Conservation (phyloP, 257 asterid species). For the Salvia miltiorrhiza region DNA sequence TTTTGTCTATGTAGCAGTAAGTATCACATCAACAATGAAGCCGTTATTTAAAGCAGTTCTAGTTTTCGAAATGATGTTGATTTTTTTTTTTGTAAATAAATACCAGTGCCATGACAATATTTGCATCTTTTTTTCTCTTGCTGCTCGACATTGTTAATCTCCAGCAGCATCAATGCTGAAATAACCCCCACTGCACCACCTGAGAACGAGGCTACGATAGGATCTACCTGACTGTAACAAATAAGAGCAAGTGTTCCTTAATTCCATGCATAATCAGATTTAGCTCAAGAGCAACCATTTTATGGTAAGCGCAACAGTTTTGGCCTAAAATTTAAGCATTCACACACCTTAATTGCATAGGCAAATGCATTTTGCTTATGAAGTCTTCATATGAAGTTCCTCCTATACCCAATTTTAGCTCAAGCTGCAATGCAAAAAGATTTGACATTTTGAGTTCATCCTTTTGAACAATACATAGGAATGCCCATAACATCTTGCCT, state of each 20-base stretch:
- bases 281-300: neutral
- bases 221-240: slow-evolving; percentile 82
- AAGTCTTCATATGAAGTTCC: slow-evolving; percentile 88
- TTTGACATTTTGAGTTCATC: slow-evolving; percentile 5
- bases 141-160: slow-evolving; percentile 78
- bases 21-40: neutral
- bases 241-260: slow-evolving; percentile 7
- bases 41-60: neutral
- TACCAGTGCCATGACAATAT: slow-evolving; percentile 92
- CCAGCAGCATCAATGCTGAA: slow-evolving; percentile 77
- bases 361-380: slow-evolving; percentile 71
- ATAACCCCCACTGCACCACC: slow-evolving; percentile 98
- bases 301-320: neutral
- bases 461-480: neutral
- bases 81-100: neutral
- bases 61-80: neutral
- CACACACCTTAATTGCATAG: slow-evolving; percentile 74
- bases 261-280: neutral
- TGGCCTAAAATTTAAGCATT: slow-evolving; percentile 5
- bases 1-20: neutral
- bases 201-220: slow-evolving; percentile 93
- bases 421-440: slow-evolving; percentile 56
- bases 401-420: slow-evolving; percentile 84
- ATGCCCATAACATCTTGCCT: neutral
- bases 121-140: slow-evolving; percentile 93